Evolutionary conservation across 805 yeast genomes (phyloP).

Genomic region (Pichia ethanolica): DNA sequence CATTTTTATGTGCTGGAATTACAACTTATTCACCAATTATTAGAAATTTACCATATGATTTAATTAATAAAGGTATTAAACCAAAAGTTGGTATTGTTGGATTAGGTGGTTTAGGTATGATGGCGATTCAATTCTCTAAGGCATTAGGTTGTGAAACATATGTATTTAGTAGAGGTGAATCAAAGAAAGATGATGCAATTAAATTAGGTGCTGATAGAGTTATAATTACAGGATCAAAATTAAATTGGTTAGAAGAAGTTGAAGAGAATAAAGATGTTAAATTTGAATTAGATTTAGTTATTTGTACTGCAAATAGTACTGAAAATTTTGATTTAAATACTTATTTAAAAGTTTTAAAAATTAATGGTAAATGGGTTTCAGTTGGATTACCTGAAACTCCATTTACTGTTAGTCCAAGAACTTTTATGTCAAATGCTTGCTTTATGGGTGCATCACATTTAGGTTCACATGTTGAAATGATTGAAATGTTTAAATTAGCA

Average conservation of each 20-base stretch:
- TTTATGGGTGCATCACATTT: conserved; percentile 50
- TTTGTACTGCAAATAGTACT: conserved; percentile 47
- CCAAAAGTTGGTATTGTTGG: conserved; percentile 54
- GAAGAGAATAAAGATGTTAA: conserved; percentile 14
- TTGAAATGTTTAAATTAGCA: conserved; percentile 59
- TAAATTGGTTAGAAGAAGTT: conserved; percentile 23
- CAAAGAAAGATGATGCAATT: conserved; percentile 45
- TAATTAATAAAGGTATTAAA: conserved; percentile 23
- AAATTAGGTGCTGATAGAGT: conserved; percentile 50
- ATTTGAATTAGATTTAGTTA: conserved; percentile 39
- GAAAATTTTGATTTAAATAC: conserved; percentile 41
- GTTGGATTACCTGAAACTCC: conserved; percentile 60
- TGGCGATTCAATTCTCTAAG: conserved; percentile 51
- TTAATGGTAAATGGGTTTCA: conserved; percentile 51
- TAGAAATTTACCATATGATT: conserved; percentile 30
- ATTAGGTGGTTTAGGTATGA: conserved; percentile 62
- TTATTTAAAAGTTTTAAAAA: conserved; percentile 44
- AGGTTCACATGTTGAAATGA: conserved; percentile 59
- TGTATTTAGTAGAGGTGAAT: conserved; percentile 45
- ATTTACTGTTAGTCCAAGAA: conserved; percentile 34
- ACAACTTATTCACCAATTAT: conserved; percentile 64
- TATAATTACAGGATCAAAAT: conserved; percentile 39
- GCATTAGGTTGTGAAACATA: conserved; percentile 59
- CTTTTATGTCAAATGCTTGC: conserved; percentile 38
- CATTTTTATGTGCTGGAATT: conserved; percentile 71